Conservation (phyloP, 148 eudicot genomes). For the Polygonum aviculare region DNA sequence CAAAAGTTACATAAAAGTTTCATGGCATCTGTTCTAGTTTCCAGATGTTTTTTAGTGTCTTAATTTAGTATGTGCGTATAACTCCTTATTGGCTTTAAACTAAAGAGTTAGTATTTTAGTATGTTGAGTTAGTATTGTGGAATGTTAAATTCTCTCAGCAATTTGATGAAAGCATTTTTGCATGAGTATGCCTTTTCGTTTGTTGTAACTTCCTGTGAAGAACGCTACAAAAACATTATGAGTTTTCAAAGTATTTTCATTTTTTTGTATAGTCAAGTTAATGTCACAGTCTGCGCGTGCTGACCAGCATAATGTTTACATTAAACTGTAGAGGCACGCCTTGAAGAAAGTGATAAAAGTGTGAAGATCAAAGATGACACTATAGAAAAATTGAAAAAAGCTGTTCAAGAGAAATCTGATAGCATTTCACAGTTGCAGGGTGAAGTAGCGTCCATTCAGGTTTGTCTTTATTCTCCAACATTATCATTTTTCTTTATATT, state of each 20-base stretch:
- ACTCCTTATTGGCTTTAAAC: background rate
- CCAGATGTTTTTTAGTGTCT: background rate
- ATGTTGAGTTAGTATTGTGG: background rate
- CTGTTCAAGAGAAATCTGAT: conserved; percentile 47
- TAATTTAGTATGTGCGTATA: background rate
- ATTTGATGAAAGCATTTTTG: background rate
- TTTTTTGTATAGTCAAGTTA: background rate
- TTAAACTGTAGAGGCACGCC: conserved; percentile 33
- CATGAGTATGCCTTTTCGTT: background rate
- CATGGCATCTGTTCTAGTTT: background rate
- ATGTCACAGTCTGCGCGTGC: background rate
- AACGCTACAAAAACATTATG: background rate
- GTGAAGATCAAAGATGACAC: conserved; percentile 53
- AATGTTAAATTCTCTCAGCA: background rate
- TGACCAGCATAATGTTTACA: background rate
- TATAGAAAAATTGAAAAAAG: conserved; percentile 42
- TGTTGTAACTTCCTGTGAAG: background rate
- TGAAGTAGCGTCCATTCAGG: conserved; percentile 52
- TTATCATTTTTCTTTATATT: background rate
- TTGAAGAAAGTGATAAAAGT: conserved; percentile 41
- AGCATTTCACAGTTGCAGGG: conserved; percentile 46
- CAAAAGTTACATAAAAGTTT: background rate
- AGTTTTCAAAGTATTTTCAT: background rate
- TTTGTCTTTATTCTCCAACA: conserved; percentile 5
- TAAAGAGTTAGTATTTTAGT: background rate